Percentiles rank a stretch among this genome's conserved stretches.
phyloP scores from a whole-genome alignment of 108 stramenopile species.

The Cyclostephanos tholiformis region DNA sequence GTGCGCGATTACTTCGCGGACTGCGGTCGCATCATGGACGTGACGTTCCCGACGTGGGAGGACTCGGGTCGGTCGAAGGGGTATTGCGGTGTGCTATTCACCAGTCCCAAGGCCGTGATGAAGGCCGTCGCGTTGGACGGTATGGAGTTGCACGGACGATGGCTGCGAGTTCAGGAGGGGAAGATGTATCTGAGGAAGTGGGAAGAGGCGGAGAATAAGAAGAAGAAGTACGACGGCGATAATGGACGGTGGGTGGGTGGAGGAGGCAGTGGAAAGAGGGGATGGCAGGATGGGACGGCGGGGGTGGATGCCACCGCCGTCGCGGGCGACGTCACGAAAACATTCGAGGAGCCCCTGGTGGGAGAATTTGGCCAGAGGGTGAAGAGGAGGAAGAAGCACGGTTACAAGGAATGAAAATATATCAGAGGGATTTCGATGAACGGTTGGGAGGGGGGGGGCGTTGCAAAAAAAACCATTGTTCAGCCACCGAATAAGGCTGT shows the following conservation, averaged over 20 bases:
- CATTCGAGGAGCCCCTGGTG: constrained; percentile 18
- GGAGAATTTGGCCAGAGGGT: constrained; percentile 58
- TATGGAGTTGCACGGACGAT: constrained; percentile 63
- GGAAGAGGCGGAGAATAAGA: constrained; percentile 53
- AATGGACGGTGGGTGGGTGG: neutral
- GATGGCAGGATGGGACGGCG: too few species aligned
- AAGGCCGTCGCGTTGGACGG: constrained; percentile 63
- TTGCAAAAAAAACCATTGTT: too few species aligned
- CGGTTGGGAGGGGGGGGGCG: neutral
- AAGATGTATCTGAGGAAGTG: constrained; percentile 73
- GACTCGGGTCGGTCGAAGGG: constrained; percentile 78
- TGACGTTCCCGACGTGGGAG: constrained; percentile 77
- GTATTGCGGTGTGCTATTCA: constrained; percentile 77
- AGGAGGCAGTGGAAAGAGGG: neutral
- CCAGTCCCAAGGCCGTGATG: constrained; percentile 67
- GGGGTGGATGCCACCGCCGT: neutral
- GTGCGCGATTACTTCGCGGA: constrained; percentile 59
- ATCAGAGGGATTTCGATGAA: neutral
- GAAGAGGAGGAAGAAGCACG: constrained; percentile 55
- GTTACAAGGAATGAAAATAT: constrained; percentile 14
- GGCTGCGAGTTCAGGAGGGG: constrained; percentile 70
- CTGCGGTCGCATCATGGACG: constrained; percentile 61
- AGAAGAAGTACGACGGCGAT: constrained; percentile 42
- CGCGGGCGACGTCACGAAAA: neutral
- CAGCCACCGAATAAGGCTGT: too few species aligned